These are phyloP conservation scores for Annulohypoxylon maeteangense DNA, from an alignment of 495 filamentous ascomycete genomes.

Conservation along the genomic window DNA sequence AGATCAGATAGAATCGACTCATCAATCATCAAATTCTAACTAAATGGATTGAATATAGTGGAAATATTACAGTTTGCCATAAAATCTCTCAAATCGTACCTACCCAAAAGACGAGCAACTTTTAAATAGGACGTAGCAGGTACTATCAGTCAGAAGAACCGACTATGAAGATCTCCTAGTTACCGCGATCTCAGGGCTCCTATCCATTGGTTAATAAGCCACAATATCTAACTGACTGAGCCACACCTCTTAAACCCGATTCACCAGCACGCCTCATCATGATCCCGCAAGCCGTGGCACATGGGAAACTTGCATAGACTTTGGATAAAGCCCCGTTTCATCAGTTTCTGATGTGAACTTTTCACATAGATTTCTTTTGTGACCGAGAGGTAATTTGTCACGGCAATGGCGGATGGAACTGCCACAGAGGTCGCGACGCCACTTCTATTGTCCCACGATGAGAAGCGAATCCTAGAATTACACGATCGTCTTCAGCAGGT, in stretches of 20 bases:
- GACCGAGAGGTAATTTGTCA: neutral
- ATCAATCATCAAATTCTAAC: neutral
- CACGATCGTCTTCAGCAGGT: conserved; percentile 76
- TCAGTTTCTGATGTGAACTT: neutral
- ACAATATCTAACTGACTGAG: neutral
- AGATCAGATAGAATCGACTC: neutral
- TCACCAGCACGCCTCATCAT: neutral
- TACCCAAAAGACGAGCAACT: too few relatives aligned
- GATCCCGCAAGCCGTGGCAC: neutral
- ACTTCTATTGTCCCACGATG: conserved; percentile 67
- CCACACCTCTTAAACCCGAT: conserved; percentile 17
- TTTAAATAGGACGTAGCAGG: neutral
- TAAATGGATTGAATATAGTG: neutral
- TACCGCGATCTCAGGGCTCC: too few relatives aligned
- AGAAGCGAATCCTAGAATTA: conserved; percentile 71
- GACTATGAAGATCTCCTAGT: too few relatives aligned
- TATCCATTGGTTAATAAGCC: conserved; percentile 11
- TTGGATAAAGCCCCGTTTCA: neutral
- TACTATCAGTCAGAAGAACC: neutral
- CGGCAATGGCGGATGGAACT: conserved; percentile 32
- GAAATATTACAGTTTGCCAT: neutral
- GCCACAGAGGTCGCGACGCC: conserved; percentile 30
- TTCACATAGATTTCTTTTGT: neutral
- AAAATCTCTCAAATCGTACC: neutral
- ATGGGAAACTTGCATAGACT: neutral